A percentile compares a stretch with the other conserved stretches of the same genome.
These are phyloP conservation scores for Cyclotella choctawhatcheeana DNA, from an alignment of 108 stramenopile species.

Conservation along the genomic window DNA sequence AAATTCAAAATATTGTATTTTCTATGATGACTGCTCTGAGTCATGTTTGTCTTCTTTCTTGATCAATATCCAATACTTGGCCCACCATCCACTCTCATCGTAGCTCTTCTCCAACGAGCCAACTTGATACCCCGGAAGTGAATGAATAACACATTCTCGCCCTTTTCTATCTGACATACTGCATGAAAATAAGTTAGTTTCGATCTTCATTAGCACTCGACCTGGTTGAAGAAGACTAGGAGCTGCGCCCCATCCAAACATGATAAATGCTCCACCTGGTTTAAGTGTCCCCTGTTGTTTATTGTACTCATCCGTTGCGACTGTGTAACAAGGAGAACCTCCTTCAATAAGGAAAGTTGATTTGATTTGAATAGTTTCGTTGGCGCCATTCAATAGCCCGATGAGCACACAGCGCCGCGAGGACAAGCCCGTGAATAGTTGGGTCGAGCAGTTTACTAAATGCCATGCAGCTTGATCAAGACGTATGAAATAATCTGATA, in stretches of 20 bases:
- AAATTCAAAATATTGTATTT: no score
- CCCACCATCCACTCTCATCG: conserved; percentile 84
- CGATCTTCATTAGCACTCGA: conserved; percentile 72
- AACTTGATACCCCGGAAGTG: conserved; percentile 62
- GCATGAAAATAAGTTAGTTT: conserved; percentile 75
- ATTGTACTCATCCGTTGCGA: conserved; percentile 76
- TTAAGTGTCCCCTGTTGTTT: conserved; percentile 62
- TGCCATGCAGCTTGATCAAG: conserved; percentile 83
- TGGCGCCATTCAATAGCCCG: conserved; percentile 82
- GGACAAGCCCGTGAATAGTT: conserved; percentile 73
- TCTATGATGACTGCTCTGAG: no score
- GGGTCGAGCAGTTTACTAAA: conserved; percentile 70
- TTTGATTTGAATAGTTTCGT: conserved; percentile 72
- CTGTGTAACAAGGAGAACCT: conserved; percentile 71
- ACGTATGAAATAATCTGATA: conserved; percentile 54
- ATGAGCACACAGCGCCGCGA: conserved; percentile 75
- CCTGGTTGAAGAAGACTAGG: conserved; percentile 75
- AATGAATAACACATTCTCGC: conserved; percentile 55
- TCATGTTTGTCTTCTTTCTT: conserved; percentile 11
- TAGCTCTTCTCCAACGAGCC: conserved; percentile 81
- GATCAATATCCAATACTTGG: conserved; percentile 84
- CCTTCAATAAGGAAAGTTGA: conserved; percentile 73
- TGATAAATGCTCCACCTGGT: conserved; percentile 76
- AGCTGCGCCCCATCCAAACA: conserved; percentile 78
- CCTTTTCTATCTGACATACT: conserved; percentile 64